phyloP scores from a whole-genome alignment of 805 yeast genomes.

The Metschnikowia amazonensis region DNA sequence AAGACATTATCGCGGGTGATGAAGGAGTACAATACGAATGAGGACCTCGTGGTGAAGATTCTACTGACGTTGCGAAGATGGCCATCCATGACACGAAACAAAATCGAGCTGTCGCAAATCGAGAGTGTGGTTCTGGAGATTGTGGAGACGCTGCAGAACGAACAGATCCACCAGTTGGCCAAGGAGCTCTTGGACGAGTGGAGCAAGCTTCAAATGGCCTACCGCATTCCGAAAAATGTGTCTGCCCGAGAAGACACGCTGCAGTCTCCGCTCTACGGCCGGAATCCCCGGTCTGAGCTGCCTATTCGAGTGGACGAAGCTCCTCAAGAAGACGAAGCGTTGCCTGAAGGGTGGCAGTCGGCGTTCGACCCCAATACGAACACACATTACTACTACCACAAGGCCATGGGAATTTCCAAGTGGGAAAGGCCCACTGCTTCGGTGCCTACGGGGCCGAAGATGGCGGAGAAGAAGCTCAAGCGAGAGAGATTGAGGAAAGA shows the following conservation, averaged over 20 bases:
- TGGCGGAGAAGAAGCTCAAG: conserved; percentile 5
- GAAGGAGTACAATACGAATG: conserved; percentile 29
- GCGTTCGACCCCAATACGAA: conserved; percentile 47
- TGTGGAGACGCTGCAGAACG: conserved; percentile 20
- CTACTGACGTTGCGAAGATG: conserved; percentile 53
- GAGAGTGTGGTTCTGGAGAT: conserved; percentile 57
- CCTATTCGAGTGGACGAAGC: conserved; percentile 9
- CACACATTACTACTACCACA: conserved; percentile 52
- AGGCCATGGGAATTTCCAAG: conserved; percentile 42
- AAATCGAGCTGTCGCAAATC: conserved; percentile 69
- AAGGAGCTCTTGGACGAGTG: conserved; percentile 56
- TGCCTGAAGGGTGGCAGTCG: conserved; percentile 67
- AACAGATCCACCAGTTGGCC: conserved; percentile 35
- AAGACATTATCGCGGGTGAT: conserved; percentile 66
- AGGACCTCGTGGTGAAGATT: conserved; percentile 45
- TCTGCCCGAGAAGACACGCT: conserved; percentile 8
- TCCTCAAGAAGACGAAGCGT: conserved; percentile 19
- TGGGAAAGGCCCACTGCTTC: conserved; percentile 58
- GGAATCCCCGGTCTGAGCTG: conserved; percentile 16
- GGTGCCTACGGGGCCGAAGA: conserved; percentile 20
- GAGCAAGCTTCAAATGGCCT: conserved; percentile 75
- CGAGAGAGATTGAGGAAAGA: neutral
- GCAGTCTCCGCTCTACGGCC: conserved; percentile 13
- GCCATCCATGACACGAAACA: conserved; percentile 66
- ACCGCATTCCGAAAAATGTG: conserved; percentile 68